These are phyloP conservation scores for Botrytis byssoidea DNA, from an alignment of 2,329 filamentous ascomycete genomes.

Conservation along the genomic window DNA sequence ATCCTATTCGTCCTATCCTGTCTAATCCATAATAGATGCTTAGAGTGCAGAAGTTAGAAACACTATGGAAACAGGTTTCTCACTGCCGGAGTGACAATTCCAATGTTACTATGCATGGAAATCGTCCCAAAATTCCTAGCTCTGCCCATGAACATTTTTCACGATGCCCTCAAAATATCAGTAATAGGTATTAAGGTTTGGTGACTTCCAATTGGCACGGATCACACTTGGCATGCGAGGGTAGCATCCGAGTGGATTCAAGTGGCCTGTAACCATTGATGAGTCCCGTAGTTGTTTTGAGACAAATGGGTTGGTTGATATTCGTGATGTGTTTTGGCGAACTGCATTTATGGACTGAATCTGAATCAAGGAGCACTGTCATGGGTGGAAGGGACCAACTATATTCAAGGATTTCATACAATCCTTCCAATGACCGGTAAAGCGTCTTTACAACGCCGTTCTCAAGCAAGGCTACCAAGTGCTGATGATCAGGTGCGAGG, in stretches of 20 bases:
- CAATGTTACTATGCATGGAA: background rate
- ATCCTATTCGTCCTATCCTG: background rate
- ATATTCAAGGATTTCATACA: background rate
- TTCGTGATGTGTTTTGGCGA: constrained; percentile 9
- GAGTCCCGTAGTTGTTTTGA: constrained; percentile 3
- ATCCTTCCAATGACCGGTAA: constrained; percentile 15
- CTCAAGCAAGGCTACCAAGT: constrained; percentile 21
- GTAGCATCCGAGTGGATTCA: background rate
- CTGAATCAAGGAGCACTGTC: constrained; percentile 4
- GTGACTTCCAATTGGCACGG: constrained; percentile 8
- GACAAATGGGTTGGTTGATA: constrained; percentile 9
- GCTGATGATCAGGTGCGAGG: constrained; percentile 6
- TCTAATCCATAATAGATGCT: background rate
- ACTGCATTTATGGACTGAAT: constrained; percentile 1
- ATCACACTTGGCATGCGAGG: background rate
- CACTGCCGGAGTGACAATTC: background rate
- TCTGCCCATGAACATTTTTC: background rate
- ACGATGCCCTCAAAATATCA: background rate
- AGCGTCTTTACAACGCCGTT: constrained; percentile 13
- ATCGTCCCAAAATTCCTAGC: constrained; percentile 1
- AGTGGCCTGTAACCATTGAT: constrained; percentile 6
- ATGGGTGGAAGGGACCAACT: constrained; percentile 15
- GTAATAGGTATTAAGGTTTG: background rate
- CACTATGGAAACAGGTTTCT: background rate
- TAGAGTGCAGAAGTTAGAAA: background rate